Base-by-base conservation (phyloP, 495 filamentous ascomycete species). In the Penicillium angulare region DNA sequence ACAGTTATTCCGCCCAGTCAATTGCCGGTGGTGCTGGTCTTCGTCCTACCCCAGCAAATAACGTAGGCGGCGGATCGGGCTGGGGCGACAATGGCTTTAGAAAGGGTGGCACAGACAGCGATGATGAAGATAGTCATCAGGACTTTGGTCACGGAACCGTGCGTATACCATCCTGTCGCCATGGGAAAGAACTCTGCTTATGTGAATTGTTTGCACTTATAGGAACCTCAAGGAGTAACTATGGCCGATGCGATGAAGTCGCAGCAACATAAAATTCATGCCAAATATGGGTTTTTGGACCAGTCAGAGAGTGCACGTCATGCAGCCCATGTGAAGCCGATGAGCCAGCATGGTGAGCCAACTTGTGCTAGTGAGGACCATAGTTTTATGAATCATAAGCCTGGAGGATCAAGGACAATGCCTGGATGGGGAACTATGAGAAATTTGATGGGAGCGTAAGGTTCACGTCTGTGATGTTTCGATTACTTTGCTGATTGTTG, bases 351-450 rank as follows among this genome's bases (percentile, higher is more conserved):
- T 15, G 41, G 50, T 1, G 53, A 61, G 7, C 52, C 55, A 8
- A 65, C 58, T 13, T 67, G 64, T 44, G 53, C 59, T 5, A 60
- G 27, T 13, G 69, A 77, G 47, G 72, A 75, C 46, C 66, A 68
- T 43, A 67, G 53, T 21, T 75, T 74, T 45, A 68, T 67, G 67
- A 33, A 47, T 0, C 48, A 44, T 18, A 68, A 64, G 42, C 65
- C 73, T 6, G 72, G 73, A 8, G 56, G 49, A 12, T 45, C 59
- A 18, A 58, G 64, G 24, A 66, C 66, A 8, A 60, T 66, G 50
- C 66, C 68, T 34, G 73, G 72, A 1, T 72, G 66, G 68, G 48
- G 56, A 10, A 59, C 57, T 16, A 9, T 65, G 41, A 62, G 63
- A 42, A 53, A 51, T 47, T 27, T 62, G 5, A 23, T 55, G 39